Base-by-base conservation (phyloP, 345 rosid genomes). In the Brassica rapa region DNA sequence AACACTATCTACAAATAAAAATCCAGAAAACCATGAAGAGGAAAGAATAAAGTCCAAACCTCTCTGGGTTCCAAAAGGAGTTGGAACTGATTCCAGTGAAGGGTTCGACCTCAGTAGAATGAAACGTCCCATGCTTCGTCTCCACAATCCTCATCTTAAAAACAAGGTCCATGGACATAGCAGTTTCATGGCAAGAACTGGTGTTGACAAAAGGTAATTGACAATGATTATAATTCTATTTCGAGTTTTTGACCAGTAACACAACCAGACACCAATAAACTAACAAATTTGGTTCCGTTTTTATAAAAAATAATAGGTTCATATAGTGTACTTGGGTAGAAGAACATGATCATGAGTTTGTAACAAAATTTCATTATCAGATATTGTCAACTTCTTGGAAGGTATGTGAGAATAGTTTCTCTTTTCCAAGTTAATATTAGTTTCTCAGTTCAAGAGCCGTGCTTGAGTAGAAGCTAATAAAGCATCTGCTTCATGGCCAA, bases 241-340 rank as follows among this genome's bases (percentile, higher is more conserved):
- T 69, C 1, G 6, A 39, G 46, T 39, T 14, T 39, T 39, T 43
- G 51, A 43, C 12, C 25, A 30, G 10, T 9, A 43, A 19, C 53
- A 61, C 49, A 59, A 10, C 33, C 32, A 74, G 16, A 25, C 15
- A 68, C 43, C 33, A 66, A 49, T 39, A 4, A 0, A 23, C 9
- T 62, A 49, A 77, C 33, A 60, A 3, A 3, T 0, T 63, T 51
- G 56, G 32, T 49, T 70, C 0, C 11, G 1, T 69, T 55, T 21
- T 62, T 4, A 64, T 41, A 2, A 25, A 35, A 12, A 55, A 55
- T 49, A 70, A 77, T 64, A 84, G 86, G 76, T 81, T 59, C 79
- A 78, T 32, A 81, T 84, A 74, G 86, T 81, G 46, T 84, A 84
- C 64, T 29, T 84, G 51, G 81, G 84, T 55, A 78, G 59, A 81